Evolutionary conservation across 306 rosid genomes (phyloP).

Genomic region (Acacia acuminata): DNA sequence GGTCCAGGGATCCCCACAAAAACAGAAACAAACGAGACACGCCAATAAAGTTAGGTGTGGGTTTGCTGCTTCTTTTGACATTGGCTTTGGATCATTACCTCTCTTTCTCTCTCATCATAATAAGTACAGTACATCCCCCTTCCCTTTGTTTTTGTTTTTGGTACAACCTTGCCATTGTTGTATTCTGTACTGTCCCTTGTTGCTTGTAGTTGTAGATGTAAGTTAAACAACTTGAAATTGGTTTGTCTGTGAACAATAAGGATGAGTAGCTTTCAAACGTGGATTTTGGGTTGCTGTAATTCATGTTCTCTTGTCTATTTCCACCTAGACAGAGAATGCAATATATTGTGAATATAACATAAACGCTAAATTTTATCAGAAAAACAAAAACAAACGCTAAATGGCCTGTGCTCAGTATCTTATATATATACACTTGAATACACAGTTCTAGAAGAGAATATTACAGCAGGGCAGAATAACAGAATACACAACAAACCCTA

Average conservation of each 20-base stretch:
- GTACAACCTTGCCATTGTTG: background rate
- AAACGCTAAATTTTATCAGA: too few species aligned
- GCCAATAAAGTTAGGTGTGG: slow-evolving; percentile 32
- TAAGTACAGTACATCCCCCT: background rate
- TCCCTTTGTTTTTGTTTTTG: background rate
- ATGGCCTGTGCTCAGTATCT: too few species aligned
- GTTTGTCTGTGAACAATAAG: background rate
- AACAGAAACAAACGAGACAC: background rate
- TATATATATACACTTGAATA: too few species aligned
- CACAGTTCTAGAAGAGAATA: too few species aligned
- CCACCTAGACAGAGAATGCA: too few species aligned
- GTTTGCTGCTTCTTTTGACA: slow-evolving; percentile 17
- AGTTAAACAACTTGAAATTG: background rate
- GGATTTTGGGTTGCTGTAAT: background rate
- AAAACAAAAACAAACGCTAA: too few species aligned
- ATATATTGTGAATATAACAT: too few species aligned
- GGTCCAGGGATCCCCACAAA: background rate
- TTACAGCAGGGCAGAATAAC: too few species aligned
- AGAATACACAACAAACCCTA: too few species aligned
- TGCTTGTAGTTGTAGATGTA: background rate
- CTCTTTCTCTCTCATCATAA: background rate
- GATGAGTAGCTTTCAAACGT: background rate
- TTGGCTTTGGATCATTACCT: background rate
- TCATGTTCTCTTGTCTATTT: background rate
- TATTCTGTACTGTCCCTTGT: background rate